Evolutionary conservation across 257 asterid species (phyloP), one percentile per base, ranked within the genome.

Genomic region (Fraxinus americana): DNA sequence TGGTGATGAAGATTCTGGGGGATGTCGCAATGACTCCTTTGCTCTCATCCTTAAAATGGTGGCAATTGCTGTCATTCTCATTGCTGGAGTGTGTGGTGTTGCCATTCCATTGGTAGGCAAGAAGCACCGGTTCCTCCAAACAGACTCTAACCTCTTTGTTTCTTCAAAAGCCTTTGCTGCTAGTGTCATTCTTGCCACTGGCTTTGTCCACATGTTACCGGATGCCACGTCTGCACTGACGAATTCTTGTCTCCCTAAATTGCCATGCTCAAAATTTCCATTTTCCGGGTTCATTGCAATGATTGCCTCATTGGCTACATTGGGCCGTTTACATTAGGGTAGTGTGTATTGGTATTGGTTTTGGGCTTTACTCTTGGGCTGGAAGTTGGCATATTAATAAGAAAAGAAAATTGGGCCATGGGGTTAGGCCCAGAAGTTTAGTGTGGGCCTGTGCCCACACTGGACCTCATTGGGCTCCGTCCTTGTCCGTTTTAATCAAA

Each of bases 181-280:
- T 9, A 98, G 99, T 16, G 99, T 96, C 67, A 96, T 96, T 85
- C 97, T 96, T 0, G 97, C 99, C 78, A 96, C 99, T 0, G 99
- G 99, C 1, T 93, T 96, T 34, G 99, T 96, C 66, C 99, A 96
- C 89, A 93, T 96, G 90, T 79, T 96, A 75, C 98, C 99, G 0
- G 98, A 92, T 67, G 99, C 92, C 66, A 93, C 96, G 0, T 69
- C 83, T 50, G 81, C 96, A 1, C 81, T 96, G 63, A 89, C 92
- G 0, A 78, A 89, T 78, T 32, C 93, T 0, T 93, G 99, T 71
- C 90, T 96, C 5, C 97, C 97, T 0, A 41, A 90, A 78, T 52
- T 52, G 38, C 98, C 98, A 0, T 96, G 97, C 97, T 85, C 84
- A 11, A 93, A 87, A 75, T 96, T 96, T 61, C 99, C 99, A 4